Evolutionary conservation across 2,329 filamentous ascomycete genomes (phyloP).

Genomic region (Paecilomyces dactylethromorphus): DNA sequence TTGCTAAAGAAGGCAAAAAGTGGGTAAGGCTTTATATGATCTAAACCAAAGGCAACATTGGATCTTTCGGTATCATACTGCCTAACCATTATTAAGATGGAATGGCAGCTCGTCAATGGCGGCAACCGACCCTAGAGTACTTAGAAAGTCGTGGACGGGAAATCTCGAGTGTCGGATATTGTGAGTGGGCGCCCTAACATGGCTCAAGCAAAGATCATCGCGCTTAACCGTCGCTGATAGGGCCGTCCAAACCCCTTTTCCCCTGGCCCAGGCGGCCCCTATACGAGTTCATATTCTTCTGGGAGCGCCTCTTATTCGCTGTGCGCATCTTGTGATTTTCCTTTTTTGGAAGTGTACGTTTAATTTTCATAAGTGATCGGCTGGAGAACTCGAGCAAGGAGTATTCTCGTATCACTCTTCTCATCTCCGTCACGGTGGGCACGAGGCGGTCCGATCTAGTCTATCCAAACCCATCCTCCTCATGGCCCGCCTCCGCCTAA

Average conservation of each 20-base stretch:
- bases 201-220: neutral
- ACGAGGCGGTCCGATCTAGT: neutral
- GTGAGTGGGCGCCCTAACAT: constrained; percentile 7
- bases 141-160: neutral
- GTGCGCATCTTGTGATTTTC: neutral
- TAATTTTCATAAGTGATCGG: neutral
- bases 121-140: neutral
- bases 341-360: neutral
- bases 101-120: neutral
- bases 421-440: neutral
- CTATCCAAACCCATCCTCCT: neutral
- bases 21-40: neutral
- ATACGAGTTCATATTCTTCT: neutral
- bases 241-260: neutral
- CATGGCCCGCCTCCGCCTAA: neutral
- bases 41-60: neutral
- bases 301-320: neutral
- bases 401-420: neutral
- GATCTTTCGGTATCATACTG: neutral
- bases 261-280: neutral
- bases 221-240: neutral
- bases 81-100: neutral
- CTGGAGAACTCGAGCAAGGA: neutral
- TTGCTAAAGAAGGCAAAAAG: too few species aligned
- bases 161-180: constrained; percentile 2